Evolutionary conservation across 768 basidiomycete species (phyloP).

Genomic region (Pulveroboletus sp.): DNA sequence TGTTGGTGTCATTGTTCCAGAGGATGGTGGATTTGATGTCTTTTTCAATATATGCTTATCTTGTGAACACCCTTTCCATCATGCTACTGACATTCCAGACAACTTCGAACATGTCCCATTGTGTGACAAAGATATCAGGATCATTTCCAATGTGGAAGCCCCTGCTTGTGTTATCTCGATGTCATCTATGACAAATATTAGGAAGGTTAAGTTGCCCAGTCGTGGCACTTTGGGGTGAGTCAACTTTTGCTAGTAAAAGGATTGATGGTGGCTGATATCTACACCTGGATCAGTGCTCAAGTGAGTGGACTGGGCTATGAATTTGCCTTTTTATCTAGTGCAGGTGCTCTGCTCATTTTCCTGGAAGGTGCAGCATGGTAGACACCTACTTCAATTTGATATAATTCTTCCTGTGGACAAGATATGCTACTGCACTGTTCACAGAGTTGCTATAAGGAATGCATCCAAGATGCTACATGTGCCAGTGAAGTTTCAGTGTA

Average conservation of each 20-base stretch:
- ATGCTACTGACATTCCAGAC: conserved; percentile 23
- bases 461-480: too few species aligned
- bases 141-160: conserved; percentile 6
- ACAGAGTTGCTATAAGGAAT: too few species aligned
- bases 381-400: too few species aligned
- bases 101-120: conserved; percentile 26
- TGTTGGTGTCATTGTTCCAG: conserved; percentile 34
- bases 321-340: conserved; percentile 20
- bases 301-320: neutral
- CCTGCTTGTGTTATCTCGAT: conserved; percentile 6
- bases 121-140: conserved; percentile 14
- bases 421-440: too few species aligned
- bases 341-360: conserved; percentile 34
- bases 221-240: neutral
- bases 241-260: neutral
- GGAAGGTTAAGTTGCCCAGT: neutral
- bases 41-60: conserved; percentile 39
- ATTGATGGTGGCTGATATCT: neutral
- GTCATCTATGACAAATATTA: conserved; percentile 13
- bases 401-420: too few species aligned
- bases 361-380: conserved; percentile 31
- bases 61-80: conserved; percentile 26
- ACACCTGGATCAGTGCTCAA: neutral
- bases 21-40: conserved; percentile 35
- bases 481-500: too few species aligned